Conservation (phyloP, 2,329 filamentous ascomycete genomes). For the Fusarium acutatum region DNA sequence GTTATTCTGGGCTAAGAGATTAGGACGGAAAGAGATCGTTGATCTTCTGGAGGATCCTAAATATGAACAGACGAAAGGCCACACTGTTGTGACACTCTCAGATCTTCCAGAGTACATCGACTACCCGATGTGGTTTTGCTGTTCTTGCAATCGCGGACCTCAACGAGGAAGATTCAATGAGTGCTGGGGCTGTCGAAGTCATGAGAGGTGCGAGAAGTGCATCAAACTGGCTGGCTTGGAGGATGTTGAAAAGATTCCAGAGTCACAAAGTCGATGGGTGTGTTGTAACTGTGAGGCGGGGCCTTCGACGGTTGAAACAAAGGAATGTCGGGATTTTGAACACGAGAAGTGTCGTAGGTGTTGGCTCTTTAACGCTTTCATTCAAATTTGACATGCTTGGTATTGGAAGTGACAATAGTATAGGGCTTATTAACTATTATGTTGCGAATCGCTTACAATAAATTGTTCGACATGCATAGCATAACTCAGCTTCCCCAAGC, state of each 20-base stretch:
- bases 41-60: neutral
- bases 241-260: neutral
- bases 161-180: neutral
- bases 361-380: neutral
- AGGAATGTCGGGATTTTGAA: neutral
- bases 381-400: too few species aligned
- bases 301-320: neutral
- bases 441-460: too few species aligned
- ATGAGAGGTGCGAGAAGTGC: neutral
- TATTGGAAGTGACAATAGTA: too few species aligned
- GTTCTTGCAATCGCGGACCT: neutral
- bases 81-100: neutral
- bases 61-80: neutral
- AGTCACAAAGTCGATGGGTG: neutral
- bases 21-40: neutral
- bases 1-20: neutral
- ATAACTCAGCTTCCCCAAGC: too few species aligned
- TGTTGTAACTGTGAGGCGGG: neutral
- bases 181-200: neutral
- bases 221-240: neutral
- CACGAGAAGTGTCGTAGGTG: neutral
- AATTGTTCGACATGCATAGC: too few species aligned
- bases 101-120: neutral
- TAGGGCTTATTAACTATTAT: too few species aligned
- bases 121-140: neutral